A percentile compares a stretch with the other conserved stretches of the same genome.
These are phyloP conservation scores for Wallacemonas sp. DNA, from an alignment of 208 protist species.

Conservation along the genomic window DNA sequence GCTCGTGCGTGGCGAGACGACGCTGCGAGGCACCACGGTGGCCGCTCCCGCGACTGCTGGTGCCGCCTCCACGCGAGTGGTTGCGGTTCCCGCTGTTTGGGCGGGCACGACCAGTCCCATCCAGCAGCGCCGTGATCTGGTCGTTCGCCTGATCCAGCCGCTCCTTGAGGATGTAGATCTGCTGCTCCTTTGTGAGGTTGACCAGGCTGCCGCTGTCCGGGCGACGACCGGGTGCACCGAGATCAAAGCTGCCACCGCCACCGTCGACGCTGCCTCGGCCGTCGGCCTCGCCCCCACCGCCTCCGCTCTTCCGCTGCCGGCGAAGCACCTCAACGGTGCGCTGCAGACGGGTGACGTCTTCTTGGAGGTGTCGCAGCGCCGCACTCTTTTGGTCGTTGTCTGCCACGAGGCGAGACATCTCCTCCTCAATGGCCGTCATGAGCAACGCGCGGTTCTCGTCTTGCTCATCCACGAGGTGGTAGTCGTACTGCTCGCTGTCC, in stretches of 20 bases:
- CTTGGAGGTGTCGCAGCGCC: conserved; percentile 25
- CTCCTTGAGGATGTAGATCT: conserved; percentile 81
- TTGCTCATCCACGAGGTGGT: conserved; percentile 29
- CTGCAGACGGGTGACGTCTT: conserved; percentile 40
- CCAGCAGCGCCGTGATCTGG: conserved; percentile 31
- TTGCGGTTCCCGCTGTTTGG: neutral
- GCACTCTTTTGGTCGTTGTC: conserved; percentile 48
- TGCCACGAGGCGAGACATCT: conserved; percentile 53
- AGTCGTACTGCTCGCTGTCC: conserved; percentile 30
- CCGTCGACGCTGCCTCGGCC: neutral
- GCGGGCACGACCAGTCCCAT: neutral
- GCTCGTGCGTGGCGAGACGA: neutral
- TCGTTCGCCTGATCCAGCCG: conserved; percentile 67
- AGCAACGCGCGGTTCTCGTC: conserved; percentile 32
- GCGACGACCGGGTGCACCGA: conserved; percentile 2
- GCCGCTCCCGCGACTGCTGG: neutral
- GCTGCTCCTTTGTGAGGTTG: conserved; percentile 79
- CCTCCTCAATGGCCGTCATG: conserved; percentile 36
- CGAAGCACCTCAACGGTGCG: conserved; percentile 37
- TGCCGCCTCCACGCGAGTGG: neutral
- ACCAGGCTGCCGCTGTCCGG: conserved; percentile 39
- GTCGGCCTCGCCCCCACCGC: neutral
- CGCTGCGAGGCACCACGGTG: neutral
- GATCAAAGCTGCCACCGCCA: neutral
- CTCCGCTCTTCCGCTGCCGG: conserved; percentile 14